These are phyloP conservation scores for Panaeolus papilionaceus DNA, from an alignment of 768 basidiomycete genomes.

Conservation along the genomic window DNA sequence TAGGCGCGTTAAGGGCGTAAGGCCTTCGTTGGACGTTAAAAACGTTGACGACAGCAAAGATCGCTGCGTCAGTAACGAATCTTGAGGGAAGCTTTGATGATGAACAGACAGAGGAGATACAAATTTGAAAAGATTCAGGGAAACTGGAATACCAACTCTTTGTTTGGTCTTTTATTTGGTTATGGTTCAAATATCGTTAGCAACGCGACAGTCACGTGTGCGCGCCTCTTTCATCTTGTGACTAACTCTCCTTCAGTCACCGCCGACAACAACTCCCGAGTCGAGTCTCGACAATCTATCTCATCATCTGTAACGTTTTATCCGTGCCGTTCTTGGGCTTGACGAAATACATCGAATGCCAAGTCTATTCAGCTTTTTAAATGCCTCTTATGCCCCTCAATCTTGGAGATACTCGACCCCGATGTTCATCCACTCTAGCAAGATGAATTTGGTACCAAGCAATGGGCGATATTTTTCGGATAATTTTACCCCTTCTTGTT, in stretches of 20 bases:
- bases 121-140: conserved; percentile 15
- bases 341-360: background rate
- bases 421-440: background rate
- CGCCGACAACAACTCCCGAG: no score
- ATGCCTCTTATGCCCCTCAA: background rate
- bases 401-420: background rate
- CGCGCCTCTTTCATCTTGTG: conserved; percentile 22
- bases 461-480: conserved; percentile 8
- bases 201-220: conserved; percentile 40
- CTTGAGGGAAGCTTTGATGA: conserved; percentile 29
- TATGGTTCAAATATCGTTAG: conserved; percentile 40
- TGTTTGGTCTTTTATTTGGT: conserved; percentile 46
- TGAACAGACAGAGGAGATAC: conserved; percentile 28
- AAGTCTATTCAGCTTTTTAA: background rate
- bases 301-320: no score
- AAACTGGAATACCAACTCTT: conserved; percentile 3
- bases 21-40: conserved; percentile 45
- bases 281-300: no score
- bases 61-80: conserved; percentile 27
- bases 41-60: conserved; percentile 35
- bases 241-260: background rate
- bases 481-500: background rate
- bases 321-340: background rate
- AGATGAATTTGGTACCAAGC: background rate
- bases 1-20: conserved; percentile 49